Conservation (phyloP, 2,329 filamentous ascomycete genomes). For the Juglanconis oblonga region DNA sequence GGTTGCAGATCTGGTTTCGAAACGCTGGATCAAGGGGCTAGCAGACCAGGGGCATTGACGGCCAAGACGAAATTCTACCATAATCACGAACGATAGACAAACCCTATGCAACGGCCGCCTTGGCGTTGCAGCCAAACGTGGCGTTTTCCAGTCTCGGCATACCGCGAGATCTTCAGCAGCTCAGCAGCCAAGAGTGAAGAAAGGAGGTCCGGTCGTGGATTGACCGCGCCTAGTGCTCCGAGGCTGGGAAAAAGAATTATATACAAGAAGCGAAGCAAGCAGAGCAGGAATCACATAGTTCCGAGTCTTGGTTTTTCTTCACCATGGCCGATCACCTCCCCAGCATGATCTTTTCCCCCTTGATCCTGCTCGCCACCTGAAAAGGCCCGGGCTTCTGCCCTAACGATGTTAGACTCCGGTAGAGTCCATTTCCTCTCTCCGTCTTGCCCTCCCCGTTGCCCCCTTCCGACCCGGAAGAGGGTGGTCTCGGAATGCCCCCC, state of each 20-base stretch:
- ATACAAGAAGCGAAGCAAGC: neutral
- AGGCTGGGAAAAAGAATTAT: neutral
- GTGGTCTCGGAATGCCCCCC: conserved; percentile 1
- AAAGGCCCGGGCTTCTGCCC: conserved; percentile 4
- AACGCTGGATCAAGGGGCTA: neutral
- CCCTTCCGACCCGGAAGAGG: neutral
- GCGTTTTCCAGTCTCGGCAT: too few species aligned
- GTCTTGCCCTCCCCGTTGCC: neutral
- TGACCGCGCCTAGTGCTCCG: neutral
- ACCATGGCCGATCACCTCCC: neutral
- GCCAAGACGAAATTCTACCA: neutral
- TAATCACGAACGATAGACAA: neutral
- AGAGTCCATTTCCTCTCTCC: neutral
- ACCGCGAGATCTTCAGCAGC: neutral
- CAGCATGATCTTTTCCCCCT: conserved; percentile 7
- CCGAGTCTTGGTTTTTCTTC: neutral
- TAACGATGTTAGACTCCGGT: conserved; percentile 8
- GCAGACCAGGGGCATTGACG: neutral
- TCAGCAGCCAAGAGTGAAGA: neutral
- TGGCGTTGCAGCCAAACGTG: neutral
- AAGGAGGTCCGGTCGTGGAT: neutral
- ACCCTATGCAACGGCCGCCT: neutral
- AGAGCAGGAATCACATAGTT: neutral
- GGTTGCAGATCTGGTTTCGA: conserved; percentile 1
- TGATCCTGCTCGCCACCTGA: conserved; percentile 12